Evolutionary conservation across 169 alveolate species (phyloP).

Genomic region (Babesia ovata): DNA sequence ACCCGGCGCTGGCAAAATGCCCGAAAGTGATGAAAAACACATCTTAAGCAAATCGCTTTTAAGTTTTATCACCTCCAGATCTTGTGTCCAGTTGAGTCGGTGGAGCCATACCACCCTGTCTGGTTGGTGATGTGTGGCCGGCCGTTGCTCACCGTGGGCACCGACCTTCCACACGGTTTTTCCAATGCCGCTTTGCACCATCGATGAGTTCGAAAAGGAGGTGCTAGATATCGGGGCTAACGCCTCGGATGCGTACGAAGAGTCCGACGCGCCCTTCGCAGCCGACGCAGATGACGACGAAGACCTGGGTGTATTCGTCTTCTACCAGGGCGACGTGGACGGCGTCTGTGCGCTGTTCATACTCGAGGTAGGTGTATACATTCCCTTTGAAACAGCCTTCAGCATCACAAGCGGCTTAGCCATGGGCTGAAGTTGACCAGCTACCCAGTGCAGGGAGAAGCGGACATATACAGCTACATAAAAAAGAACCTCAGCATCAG

Average conservation of each 20-base stretch:
- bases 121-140: too few relatives aligned
- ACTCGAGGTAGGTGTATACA: slow-evolving; percentile 47
- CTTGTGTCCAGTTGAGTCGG: too few relatives aligned
- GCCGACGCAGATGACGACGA: neutral
- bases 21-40: neutral
- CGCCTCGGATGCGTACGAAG: slow-evolving; percentile 6
- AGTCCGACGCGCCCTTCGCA: neutral
- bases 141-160: neutral
- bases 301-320: slow-evolving; percentile 53
- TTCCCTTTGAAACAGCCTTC: neutral
- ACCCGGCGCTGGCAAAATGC: neutral
- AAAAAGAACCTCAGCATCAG: slow-evolving; percentile 58
- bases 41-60: neutral
- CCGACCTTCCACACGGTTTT: slow-evolving; percentile 6
- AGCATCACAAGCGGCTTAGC: slow-evolving; percentile 62
- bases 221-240: slow-evolving; percentile 26
- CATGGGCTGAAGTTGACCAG: slow-evolving; percentile 55
- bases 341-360: slow-evolving; percentile 65
- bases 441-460: slow-evolving; percentile 60
- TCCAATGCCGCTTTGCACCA: slow-evolving; percentile 62
- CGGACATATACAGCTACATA: slow-evolving; percentile 67
- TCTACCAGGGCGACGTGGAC: slow-evolving; percentile 65
- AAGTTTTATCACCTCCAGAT: neutral
- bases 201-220: slow-evolving; percentile 62
- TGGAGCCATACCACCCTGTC: too few relatives aligned